phyloP scores from a whole-genome alignment of 129 eudicot genomes.

The Kitagawia praeruptora region DNA sequence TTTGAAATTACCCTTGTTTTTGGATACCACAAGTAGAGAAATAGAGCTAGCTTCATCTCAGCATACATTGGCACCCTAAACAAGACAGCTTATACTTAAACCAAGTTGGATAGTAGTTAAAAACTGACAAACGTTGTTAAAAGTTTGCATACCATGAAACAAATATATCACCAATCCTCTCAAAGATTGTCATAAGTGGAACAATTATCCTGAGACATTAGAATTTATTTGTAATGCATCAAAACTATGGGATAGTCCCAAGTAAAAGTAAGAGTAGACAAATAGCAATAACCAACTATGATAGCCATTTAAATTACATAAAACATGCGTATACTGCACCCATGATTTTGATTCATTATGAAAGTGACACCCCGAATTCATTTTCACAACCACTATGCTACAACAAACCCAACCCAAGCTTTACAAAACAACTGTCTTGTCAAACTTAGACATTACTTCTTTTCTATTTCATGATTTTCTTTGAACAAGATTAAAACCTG shows the following conservation, averaged over 20 bases:
- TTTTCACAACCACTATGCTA: constrained; percentile 4
- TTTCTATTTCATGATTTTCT: neutral
- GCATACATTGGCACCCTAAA: constrained; percentile 93
- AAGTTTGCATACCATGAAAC: constrained; percentile 64
- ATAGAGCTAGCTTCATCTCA: constrained; percentile 83
- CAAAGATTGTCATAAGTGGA: constrained; percentile 62
- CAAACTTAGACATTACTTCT: constrained; percentile 1
- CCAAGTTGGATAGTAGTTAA: neutral
- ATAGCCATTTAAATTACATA: neutral
- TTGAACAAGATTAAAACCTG: neutral
- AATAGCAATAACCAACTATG: neutral
- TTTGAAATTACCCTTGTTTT: constrained; percentile 53
- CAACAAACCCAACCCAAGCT: constrained; percentile 1
- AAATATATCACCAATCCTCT: constrained; percentile 60
- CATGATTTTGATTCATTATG: neutral
- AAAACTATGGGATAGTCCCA: neutral
- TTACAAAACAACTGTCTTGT: neutral
- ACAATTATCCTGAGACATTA: constrained; percentile 61
- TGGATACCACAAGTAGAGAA: constrained; percentile 95
- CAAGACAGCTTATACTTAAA: neutral
- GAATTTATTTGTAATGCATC: neutral
- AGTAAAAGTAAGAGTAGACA: neutral
- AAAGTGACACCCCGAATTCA: neutral
- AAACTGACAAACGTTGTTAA: neutral
- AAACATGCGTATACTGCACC: neutral